phyloP scores from a whole-genome alignment of 495 filamentous ascomycete genomes.

The Trichoderma gamsii region DNA sequence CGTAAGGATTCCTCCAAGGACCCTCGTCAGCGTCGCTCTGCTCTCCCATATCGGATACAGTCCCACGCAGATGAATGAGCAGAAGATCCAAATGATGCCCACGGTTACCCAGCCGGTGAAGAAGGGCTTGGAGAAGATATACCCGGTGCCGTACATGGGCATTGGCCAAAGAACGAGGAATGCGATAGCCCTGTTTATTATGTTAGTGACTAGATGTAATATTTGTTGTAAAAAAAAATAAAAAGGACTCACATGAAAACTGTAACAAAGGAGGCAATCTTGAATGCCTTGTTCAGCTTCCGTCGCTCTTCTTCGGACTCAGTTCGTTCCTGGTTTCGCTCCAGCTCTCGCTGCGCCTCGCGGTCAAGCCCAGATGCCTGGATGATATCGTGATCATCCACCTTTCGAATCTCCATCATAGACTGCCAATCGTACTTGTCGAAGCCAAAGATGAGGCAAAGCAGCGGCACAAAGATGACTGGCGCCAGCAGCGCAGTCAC shows the following conservation, averaged over 20 bases:
- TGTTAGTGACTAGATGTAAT: background rate
- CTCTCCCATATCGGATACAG: conserved; percentile 70
- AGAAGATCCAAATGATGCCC: conserved; percentile 69
- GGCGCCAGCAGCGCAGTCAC: conserved; percentile 64
- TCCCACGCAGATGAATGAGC: conserved; percentile 52
- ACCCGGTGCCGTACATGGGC: conserved; percentile 69
- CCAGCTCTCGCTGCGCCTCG: conserved; percentile 32
- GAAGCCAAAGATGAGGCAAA: conserved; percentile 57
- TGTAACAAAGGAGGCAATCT: conserved; percentile 58
- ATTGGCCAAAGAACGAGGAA: conserved; percentile 76
- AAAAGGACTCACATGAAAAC: conserved; percentile 41
- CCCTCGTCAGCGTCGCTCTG: conserved; percentile 51
- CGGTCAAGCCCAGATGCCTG: conserved; percentile 56
- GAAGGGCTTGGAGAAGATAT: conserved; percentile 71
- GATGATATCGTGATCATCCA: conserved; percentile 64
- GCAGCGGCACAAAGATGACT: conserved; percentile 60
- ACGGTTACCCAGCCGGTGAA: conserved; percentile 76
- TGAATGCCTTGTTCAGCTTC: conserved; percentile 56
- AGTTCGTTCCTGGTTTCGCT: conserved; percentile 17
- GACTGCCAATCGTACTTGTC: conserved; percentile 72
- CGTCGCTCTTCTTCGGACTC: conserved; percentile 45
- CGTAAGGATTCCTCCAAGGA: conserved; percentile 44
- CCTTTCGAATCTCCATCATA: conserved; percentile 67
- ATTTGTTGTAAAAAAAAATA: no score
- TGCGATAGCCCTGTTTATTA: conserved; percentile 40